A percentile compares a stretch with the other conserved stretches of the same genome.
Conservation (phyloP, 306 rosid genomes). For the barrel medic (Medicago truncatula) region MtrunA17r5.0-ANR NC_053042.1:17840501-17841000, state of each 20-base stretch:
- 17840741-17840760: neutral
- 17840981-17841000: neutral
- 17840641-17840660: neutral
- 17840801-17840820: neutral
- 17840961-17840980: neutral
- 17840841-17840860: neutral
- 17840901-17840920: neutral
- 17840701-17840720: neutral
- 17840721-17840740: neutral
- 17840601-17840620: neutral
- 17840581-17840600: conserved; percentile 2
- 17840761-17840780: neutral
- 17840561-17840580: too few species aligned
- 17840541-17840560: too few species aligned
- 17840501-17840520: too few species aligned
- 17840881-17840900: neutral
- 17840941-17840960: neutral
- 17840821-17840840: neutral
- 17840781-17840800: neutral
- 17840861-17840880: neutral
- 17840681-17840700: too few species aligned
- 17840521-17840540: too few species aligned
- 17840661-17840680: too few species aligned
- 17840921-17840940: neutral
- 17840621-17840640: neutral